Percentiles rank a stretch among this genome's conserved stretches.
phyloP scores from a whole-genome alignment of 768 basidiomycete genomes.

The Sistotremastrum niveocremeum region DNA sequence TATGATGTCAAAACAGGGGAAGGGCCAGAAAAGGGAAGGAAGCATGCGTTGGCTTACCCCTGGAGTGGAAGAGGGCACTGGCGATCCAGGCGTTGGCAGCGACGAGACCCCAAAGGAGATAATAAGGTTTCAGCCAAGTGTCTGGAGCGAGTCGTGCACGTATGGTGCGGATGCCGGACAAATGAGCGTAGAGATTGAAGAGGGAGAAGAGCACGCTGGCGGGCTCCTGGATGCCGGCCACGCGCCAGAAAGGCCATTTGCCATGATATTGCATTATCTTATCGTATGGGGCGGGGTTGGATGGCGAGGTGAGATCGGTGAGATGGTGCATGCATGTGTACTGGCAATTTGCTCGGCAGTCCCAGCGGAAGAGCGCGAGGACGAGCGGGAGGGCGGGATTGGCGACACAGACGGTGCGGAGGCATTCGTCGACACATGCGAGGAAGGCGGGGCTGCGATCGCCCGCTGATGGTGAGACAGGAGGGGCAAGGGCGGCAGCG shows the following conservation, averaged over 20 bases:
- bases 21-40: neutral
- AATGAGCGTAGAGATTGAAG: conserved; percentile 71
- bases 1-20: conserved; percentile 4
- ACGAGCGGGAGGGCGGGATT: conserved; percentile 32
- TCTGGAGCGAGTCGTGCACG: conserved; percentile 29
- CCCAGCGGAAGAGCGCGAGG: conserved; percentile 68
- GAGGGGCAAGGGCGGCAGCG: neutral
- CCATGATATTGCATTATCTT: conserved; percentile 73
- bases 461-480: conserved; percentile 40
- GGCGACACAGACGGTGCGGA: conserved; percentile 25
- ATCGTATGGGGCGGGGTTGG: conserved; percentile 14
- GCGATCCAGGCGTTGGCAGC: conserved; percentile 89
- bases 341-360: conserved; percentile 76
- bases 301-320: conserved; percentile 39
- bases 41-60: conserved; percentile 41
- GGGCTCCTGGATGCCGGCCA: conserved; percentile 87
- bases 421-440: conserved; percentile 36
- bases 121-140: conserved; percentile 63
- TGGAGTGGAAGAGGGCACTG: conserved; percentile 83
- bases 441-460: conserved; percentile 43
- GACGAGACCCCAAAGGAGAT: conserved; percentile 48
- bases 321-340: conserved; percentile 80
- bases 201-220: conserved; percentile 83
- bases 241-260: conserved; percentile 93
- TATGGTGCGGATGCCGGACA: conserved; percentile 40